Conservation (phyloP, 441 rosid species). For the Eruca vesicaria region DNA sequence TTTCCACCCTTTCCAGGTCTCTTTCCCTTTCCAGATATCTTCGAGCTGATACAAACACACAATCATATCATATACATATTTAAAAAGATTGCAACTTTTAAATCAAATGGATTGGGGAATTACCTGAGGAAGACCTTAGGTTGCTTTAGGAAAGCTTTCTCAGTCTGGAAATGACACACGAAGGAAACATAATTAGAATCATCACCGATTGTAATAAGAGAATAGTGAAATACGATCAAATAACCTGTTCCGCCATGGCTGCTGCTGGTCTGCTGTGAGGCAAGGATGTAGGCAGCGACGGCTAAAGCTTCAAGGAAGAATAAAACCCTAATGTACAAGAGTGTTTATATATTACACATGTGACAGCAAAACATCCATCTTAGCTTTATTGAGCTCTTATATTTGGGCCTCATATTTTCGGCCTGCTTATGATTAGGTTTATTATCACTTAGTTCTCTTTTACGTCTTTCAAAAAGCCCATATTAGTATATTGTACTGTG, state of each 20-base stretch:
- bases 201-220: neutral
- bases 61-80: neutral
- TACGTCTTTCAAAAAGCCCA: neutral
- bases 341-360: neutral
- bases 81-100: neutral
- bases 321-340: conserved; percentile 6
- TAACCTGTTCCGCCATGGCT: conserved; percentile 28
- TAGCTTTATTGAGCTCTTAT: neutral
- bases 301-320: neutral
- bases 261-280: neutral
- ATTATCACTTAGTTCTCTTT: neutral
- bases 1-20: conserved; percentile 70
- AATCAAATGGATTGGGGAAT: neutral
- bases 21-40: conserved; percentile 59
- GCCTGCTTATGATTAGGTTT: neutral
- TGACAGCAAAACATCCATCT: neutral
- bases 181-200: neutral
- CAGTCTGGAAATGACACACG: conserved; percentile 8
- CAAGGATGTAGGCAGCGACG: neutral
- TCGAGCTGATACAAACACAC: conserved; percentile 39
- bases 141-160: conserved; percentile 26
- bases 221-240: neutral
- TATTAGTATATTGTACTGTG: too few species aligned
- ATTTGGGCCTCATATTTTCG: neutral
- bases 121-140: conserved; percentile 30